phyloP scores from a whole-genome alignment of 192 early-diverging fungal species.

The Cetraspora pellucida region DNA sequence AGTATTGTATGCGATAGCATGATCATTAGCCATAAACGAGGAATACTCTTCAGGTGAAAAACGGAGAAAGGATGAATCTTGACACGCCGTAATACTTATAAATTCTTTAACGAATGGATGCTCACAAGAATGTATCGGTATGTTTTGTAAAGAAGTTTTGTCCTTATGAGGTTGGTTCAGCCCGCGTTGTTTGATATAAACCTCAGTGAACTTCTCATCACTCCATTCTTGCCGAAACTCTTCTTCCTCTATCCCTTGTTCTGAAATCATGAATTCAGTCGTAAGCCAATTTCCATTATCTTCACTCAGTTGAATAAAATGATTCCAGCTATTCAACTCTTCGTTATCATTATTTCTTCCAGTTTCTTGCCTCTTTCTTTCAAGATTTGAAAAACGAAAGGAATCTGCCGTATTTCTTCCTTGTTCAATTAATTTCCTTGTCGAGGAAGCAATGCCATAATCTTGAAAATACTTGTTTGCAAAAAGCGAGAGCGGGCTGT shows the following conservation, averaged over 20 bases:
- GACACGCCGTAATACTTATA: not conserved
- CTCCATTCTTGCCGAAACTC: conserved; percentile 35
- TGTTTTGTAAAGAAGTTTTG: not conserved
- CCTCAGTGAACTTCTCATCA: conserved; percentile 24
- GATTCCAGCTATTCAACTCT: not conserved
- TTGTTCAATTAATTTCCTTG: not conserved
- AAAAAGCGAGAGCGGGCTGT: not conserved
- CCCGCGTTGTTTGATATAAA: conserved; percentile 18
- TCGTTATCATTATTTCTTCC: not conserved
- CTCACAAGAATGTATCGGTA: too few relatives aligned
- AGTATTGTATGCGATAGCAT: not conserved
- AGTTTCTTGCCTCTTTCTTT: not conserved
- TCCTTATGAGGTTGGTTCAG: not conserved
- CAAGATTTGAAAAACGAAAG: conserved; percentile 7
- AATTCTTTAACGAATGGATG: conserved; percentile 8
- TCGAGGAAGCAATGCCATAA: not conserved
- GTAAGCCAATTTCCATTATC: not conserved
- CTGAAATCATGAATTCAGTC: not conserved
- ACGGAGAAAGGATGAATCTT: not conserved
- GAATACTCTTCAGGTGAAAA: not conserved
- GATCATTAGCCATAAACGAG: not conserved
- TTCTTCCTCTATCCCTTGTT: conserved; percentile 15
- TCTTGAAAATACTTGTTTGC: conserved; percentile 8
- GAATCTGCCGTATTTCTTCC: not conserved
- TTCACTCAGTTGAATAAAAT: conserved; percentile 12